These are phyloP conservation scores for Mimosa pudica DNA, from an alignment of 306 rosid species.

Conservation along the genomic window DNA sequence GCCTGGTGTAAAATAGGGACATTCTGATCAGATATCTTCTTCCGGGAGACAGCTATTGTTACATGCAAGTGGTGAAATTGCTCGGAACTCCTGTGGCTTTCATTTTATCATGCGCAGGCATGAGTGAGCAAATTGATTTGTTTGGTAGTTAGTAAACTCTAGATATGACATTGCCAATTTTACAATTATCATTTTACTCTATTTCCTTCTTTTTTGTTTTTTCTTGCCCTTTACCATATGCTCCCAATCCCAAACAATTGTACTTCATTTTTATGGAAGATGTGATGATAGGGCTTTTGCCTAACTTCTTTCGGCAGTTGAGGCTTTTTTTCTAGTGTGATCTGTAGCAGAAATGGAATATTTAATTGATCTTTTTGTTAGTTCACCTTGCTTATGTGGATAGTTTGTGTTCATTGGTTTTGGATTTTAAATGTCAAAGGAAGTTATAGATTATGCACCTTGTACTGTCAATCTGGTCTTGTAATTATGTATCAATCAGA, in stretches of 20 bases:
- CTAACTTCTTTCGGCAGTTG: background rate
- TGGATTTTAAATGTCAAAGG: constrained; percentile 6
- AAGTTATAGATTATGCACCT: background rate
- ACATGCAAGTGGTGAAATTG: constrained; percentile 36
- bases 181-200: constrained; percentile 23
- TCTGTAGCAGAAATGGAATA: constrained; percentile 6
- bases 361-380: constrained; percentile 24
- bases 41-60: constrained; percentile 37
- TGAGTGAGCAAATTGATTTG: constrained; percentile 34
- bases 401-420: constrained; percentile 18
- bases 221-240: background rate
- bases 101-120: constrained; percentile 32
- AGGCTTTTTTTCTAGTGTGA: constrained; percentile 31
- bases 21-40: constrained; percentile 17
- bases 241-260: constrained; percentile 25
- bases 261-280: constrained; percentile 27
- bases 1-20: constrained; percentile 34
- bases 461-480: background rate
- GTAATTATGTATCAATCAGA: background rate
- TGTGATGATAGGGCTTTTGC: constrained; percentile 35
- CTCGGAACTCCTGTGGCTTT: constrained; percentile 32
- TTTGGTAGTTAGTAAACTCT: constrained; percentile 29
- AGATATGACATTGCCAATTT: constrained; percentile 32
- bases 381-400: background rate
- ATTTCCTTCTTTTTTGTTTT: background rate